Evolutionary conservation across 2,329 filamentous ascomycete genomes (phyloP).

Genomic region (Colletotrichum tamarilloi): DNA sequence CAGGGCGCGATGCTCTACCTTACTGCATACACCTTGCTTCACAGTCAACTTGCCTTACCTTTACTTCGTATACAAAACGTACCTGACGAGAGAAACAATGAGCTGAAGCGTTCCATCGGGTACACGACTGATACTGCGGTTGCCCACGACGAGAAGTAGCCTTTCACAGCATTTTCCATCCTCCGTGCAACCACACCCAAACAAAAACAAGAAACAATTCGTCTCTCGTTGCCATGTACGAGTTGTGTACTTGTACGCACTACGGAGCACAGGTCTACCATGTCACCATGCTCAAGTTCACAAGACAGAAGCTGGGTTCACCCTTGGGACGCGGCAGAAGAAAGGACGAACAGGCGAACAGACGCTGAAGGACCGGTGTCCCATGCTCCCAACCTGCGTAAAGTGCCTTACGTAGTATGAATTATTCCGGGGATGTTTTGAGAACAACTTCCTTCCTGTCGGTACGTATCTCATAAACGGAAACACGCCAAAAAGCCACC

Average conservation of each 20-base stretch:
- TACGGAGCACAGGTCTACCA: neutral
- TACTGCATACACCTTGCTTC: neutral
- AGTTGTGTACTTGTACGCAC: neutral
- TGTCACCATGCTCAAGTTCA: neutral
- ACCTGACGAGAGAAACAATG: neutral
- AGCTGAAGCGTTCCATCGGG: neutral
- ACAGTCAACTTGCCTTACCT: neutral
- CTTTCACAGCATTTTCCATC: neutral
- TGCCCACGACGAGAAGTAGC: neutral
- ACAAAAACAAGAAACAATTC: neutral
- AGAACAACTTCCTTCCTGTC: neutral
- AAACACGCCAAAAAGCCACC: conserved; percentile 28
- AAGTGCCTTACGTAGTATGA: no score
- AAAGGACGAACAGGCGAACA: neutral
- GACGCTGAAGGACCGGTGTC: neutral
- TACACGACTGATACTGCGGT: neutral
- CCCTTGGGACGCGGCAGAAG: conserved; percentile 7
- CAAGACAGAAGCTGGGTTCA: neutral
- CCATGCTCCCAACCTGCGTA: neutral
- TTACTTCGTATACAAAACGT: neutral
- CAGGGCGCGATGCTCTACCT: neutral
- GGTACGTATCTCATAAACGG: conserved; percentile 18
- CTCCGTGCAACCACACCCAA: conserved; percentile 13
- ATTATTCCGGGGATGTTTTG: conserved; percentile 28
- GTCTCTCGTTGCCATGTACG: neutral